A percentile compares a stretch with the other conserved stretches of the same genome.
phyloP scores from a whole-genome alignment of 2,329 filamentous ascomycete species.

The Penicillium sp. region DNA sequence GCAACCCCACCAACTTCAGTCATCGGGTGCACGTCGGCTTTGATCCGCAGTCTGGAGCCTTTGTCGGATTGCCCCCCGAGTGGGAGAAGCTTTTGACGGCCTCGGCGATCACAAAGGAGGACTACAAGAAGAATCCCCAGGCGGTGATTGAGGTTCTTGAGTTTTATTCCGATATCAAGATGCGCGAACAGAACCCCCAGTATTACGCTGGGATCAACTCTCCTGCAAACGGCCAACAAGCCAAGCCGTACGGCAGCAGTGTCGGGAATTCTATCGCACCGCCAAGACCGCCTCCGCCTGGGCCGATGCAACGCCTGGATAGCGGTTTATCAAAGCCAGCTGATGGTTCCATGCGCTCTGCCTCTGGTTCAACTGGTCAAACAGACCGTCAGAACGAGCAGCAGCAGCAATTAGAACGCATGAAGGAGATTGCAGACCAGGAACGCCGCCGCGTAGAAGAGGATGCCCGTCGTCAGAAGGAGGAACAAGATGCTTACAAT shows the following conservation, averaged over 20 bases:
- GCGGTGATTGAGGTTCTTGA: slow-evolving; percentile 69
- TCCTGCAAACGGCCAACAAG: slow-evolving; percentile 52
- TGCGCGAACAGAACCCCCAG: slow-evolving; percentile 64
- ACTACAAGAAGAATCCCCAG: slow-evolving; percentile 95
- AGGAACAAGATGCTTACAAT: slow-evolving; percentile 86
- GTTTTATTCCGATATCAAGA: slow-evolving; percentile 70
- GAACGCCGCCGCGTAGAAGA: slow-evolving; percentile 56
- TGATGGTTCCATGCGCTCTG: slow-evolving; percentile 34
- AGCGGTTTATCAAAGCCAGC: slow-evolving; percentile 43
- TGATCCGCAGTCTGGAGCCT: slow-evolving; percentile 91
- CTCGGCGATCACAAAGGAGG: slow-evolving; percentile 96
- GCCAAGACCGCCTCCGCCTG: slow-evolving; percentile 66
- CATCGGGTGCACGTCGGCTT: slow-evolving; percentile 98
- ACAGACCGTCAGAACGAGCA: slow-evolving; percentile 53
- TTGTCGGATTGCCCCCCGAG: slow-evolving; percentile 89
- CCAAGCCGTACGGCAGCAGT: slow-evolving; percentile 53
- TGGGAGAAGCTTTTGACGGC: slow-evolving; percentile 97
- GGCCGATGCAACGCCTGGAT: slow-evolving; percentile 46
- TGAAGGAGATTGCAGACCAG: slow-evolving; percentile 61
- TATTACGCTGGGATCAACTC: slow-evolving; percentile 63
- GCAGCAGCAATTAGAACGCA: slow-evolving; percentile 46
- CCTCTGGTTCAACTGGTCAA: slow-evolving; percentile 52
- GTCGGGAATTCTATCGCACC: slow-evolving; percentile 64
- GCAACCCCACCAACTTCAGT: slow-evolving; percentile 97
- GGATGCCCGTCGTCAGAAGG: slow-evolving; percentile 60